Evolutionary conservation across 768 basidiomycete genomes (phyloP), one percentile per base, ranked within the genome.

Genomic region (Phylloporus scabripes): DNA sequence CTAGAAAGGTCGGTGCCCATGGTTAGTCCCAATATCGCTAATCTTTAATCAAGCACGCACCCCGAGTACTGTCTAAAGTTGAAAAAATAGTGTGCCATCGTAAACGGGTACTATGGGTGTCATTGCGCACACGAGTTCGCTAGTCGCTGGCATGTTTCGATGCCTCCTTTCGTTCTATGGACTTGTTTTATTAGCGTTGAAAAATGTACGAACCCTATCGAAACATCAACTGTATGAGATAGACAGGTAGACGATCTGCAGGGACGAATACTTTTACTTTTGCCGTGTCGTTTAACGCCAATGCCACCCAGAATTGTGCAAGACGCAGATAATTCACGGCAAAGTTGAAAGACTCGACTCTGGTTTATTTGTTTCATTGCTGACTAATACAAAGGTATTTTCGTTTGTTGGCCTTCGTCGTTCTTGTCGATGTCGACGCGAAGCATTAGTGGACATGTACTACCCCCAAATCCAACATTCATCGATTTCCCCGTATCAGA

Each of bases 201-300:
- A 28, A 28, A 61, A 49, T 59, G 64, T 66, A 47, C 52, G 58
- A 57, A 50, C 64, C 56, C 60, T 55, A 60, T 54, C 55, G 64
- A 66, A 56, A 57, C 55, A 66, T 57, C 63, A 55, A 63, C 70
- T 61, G 58, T 71, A 75, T 79, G 77, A 78, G 74, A 32, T 54
- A 40, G 52, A 61, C 72, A 70, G 76, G 76, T 67, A 67, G 76
- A 82, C 74, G 75, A 74, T 82, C 81, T 83, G 80, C 79, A 68
- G 67, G 69, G 64, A 62, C 56, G 58, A 53, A 51, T 26, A 7
- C 6, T 28, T 32, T 74, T 48, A 9, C 43, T 85, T 56, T 85
- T 51, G 82, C 82, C 80, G 74, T 65, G 77, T 74, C 59, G 82
- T 85, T 85, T 85, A 85, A 82, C 83, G 75, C 69, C 77, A 64